These are phyloP conservation scores for Bimuria novae-zelandiae DNA, from an alignment of 2,329 filamentous ascomycete genomes.

Conservation along the genomic window DNA sequence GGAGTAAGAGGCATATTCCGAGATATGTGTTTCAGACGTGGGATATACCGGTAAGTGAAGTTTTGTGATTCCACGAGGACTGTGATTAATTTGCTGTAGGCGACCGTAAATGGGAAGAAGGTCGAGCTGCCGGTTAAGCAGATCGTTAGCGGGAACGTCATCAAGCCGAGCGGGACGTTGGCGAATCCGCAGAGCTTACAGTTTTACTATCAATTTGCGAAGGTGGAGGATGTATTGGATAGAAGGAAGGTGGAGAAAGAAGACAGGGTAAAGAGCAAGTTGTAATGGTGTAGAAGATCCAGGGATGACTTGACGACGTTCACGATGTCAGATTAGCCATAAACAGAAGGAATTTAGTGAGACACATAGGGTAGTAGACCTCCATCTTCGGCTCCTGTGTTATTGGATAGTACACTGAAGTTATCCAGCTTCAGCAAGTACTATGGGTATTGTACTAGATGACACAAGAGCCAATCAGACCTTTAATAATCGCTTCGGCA, in stretches of 20 bases:
- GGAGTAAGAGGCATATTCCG: conserved; percentile 76
- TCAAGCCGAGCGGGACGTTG: conserved; percentile 77
- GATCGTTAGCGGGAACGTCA: conserved; percentile 74
- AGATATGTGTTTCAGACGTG: conserved; percentile 78
- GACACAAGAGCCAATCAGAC: too few relatives aligned
- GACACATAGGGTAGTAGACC: too few relatives aligned
- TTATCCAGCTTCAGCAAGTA: too few relatives aligned
- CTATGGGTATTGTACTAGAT: too few relatives aligned
- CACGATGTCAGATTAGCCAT: too few relatives aligned
- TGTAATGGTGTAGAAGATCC: conserved; percentile 14
- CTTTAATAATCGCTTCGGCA: too few relatives aligned
- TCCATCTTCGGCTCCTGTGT: too few relatives aligned
- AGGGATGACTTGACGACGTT: too few relatives aligned
- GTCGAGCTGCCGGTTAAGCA: conserved; percentile 84
- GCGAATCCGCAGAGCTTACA: conserved; percentile 76
- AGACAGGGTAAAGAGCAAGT: conserved; percentile 26
- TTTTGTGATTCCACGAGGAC: not conserved
- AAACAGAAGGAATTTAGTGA: too few relatives aligned
- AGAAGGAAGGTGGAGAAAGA: conserved; percentile 18
- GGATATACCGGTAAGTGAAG: conserved; percentile 72
- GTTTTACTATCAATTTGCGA: conserved; percentile 79
- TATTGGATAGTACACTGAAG: too few relatives aligned
- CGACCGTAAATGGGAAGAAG: conserved; percentile 83
- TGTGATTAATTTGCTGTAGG: conserved; percentile 52
- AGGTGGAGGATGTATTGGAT: conserved; percentile 64